A percentile compares a stretch with the other conserved stretches of the same genome.
These are phyloP conservation scores for Ricinus communis DNA, from an alignment of 345 rosid genomes.

Conservation along the genomic window DNA sequence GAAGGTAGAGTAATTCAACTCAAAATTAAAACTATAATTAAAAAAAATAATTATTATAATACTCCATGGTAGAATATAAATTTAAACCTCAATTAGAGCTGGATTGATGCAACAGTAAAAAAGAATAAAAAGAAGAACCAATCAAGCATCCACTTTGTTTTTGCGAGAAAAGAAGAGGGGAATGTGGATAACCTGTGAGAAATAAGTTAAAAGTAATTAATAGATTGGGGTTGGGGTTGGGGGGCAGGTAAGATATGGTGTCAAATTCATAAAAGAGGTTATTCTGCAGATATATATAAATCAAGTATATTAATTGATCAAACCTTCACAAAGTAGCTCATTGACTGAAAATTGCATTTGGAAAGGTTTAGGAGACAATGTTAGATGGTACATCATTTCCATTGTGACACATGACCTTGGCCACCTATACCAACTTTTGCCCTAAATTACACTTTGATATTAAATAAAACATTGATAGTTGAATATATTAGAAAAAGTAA, in stretches of 20 bases:
- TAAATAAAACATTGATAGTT: neutral
- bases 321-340: slow-evolving; percentile 6
- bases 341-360: slow-evolving; percentile 2
- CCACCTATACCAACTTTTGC: neutral
- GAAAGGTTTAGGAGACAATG: slow-evolving; percentile 5
- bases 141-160: no score
- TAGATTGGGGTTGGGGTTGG: neutral
- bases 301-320: neutral
- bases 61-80: no score
- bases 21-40: no score
- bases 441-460: neutral
- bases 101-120: no score
- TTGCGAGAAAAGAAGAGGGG: no score
- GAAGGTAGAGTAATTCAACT: no score
- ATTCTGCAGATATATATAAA: no score
- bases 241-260: slow-evolving; percentile 3
- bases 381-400: slow-evolving; percentile 22
- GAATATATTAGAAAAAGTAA: neutral
- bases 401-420: neutral
- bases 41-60: no score
- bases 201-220: neutral
- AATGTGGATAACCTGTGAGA: no score
- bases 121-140: no score
- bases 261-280: slow-evolving; percentile 4
- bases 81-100: no score